Base-by-base conservation (phyloP, 78 protist genomes). In the Reticulomyxa filosa region DNA sequence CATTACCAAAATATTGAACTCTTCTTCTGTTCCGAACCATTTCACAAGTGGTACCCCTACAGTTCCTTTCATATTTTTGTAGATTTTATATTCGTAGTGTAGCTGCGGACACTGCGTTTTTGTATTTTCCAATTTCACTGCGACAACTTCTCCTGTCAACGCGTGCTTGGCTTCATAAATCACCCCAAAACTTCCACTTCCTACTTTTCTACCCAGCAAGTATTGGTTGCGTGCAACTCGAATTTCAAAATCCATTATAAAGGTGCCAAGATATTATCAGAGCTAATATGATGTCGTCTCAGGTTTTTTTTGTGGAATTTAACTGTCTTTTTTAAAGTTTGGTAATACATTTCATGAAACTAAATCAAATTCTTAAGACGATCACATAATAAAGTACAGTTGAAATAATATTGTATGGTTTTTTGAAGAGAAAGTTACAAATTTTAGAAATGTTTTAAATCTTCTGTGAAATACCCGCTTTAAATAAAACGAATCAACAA, bases 21-120 rank as follows among this genome's bases (percentile, higher is more conserved):
- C 76, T 7, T 95, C 97, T 36, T 93, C 98, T 2, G 77, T 70
- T 1, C 98, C 97, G 72, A 51, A 90, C 90, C 95, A 96, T 50
- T 73, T 76, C 10, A 94, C 91, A 22, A 51, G 46, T 0, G 97
- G 96, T 17, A 90, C 69, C 25, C 87, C 86, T 2, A 76, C 69
- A 5, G 79, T 69, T 8, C 73, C 79, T 1, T 33, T 33, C n/a
- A 83, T 38, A n/a, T 88, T 67, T 61, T 79, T 85, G 71, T 90
- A 89, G 56, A 94, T 57, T 57, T 89, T 84, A 32, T 89, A 77
- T 75, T 94, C 99, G 57, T 86, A 89, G 22, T 78, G 48, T 30
- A 94, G 82, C 78, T 94, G 99, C 11, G 99, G 97, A 32, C 91
- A 97, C 34, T 74, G 11, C 48, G 86, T 67, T 50, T 73, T 73